Evolutionary conservation across 2,329 filamentous ascomycete species (phyloP).

Genomic region (Cladophialophora psammophila): DNA sequence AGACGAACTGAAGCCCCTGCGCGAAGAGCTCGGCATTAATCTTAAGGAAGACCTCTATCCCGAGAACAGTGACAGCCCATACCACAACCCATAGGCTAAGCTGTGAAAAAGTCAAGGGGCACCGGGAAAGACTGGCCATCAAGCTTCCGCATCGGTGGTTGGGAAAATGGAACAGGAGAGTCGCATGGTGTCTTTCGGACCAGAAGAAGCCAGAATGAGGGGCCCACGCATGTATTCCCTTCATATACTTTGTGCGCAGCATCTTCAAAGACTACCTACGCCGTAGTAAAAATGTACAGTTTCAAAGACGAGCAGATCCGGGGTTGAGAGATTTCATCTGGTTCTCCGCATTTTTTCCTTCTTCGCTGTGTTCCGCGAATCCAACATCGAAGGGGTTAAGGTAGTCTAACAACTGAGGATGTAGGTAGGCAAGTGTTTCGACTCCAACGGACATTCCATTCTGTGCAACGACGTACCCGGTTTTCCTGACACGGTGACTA

Average conservation of each 20-base stretch:
- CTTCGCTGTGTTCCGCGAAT: background rate
- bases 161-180: conserved; percentile 9
- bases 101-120: background rate
- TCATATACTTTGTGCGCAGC: conserved; percentile 15
- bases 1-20: conserved; percentile 86
- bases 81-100: conserved; percentile 40
- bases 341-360: background rate
- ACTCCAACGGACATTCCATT: background rate
- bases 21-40: conserved; percentile 89
- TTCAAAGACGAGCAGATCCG: conserved; percentile 12
- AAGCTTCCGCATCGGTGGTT: conserved; percentile 4
- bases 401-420: background rate
- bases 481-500: background rate
- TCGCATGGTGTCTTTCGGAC: conserved; percentile 6
- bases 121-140: background rate
- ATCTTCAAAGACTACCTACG: conserved; percentile 12
- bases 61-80: conserved; percentile 47
- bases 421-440: background rate
- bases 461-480: background rate
- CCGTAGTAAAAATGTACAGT: conserved; percentile 23
- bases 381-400: background rate
- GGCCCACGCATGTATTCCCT: conserved; percentile 10
- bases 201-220: conserved; percentile 1
- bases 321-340: background rate
- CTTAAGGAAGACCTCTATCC: conserved; percentile 95